A percentile compares a stretch with the other conserved stretches of the same genome.
Evolutionary conservation across 2,329 filamentous ascomycete species (phyloP).

Genomic region (Drechslerella coelobrocha): DNA sequence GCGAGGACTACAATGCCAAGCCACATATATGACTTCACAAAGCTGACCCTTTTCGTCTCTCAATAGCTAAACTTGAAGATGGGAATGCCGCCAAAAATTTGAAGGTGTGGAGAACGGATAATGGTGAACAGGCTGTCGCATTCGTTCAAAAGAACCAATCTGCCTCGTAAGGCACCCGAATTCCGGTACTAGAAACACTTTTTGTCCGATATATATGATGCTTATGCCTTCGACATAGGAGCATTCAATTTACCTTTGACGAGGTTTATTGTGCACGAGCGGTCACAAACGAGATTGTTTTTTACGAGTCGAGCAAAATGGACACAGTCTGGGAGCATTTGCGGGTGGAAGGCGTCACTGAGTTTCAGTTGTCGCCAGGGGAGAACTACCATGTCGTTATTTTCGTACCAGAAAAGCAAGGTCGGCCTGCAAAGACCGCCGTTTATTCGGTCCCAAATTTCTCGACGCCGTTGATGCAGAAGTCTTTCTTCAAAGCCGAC

Average conservation of each 20-base stretch:
- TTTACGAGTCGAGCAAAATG: slow-evolving; percentile 88
- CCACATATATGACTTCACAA: neutral
- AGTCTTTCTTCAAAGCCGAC: slow-evolving; percentile 99
- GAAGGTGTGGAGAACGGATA: slow-evolving; percentile 88
- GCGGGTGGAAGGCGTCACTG: slow-evolving; percentile 83
- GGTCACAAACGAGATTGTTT: slow-evolving; percentile 97
- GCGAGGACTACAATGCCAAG: slow-evolving; percentile 19
- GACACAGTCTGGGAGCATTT: slow-evolving; percentile 93
- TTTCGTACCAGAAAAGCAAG: slow-evolving; percentile 95
- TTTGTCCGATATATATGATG: neutral
- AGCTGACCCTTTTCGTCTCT: neutral
- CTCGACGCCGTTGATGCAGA: slow-evolving; percentile 81
- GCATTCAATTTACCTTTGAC: slow-evolving; percentile 93
- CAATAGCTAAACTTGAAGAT: slow-evolving; percentile 80
- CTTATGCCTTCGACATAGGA: slow-evolving; percentile 58
- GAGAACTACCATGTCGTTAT: slow-evolving; percentile 91
- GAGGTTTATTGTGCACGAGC: slow-evolving; percentile 90
- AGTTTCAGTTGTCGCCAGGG: slow-evolving; percentile 88
- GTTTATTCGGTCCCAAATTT: slow-evolving; percentile 94
- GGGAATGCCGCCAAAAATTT: slow-evolving; percentile 95
- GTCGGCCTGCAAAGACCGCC: slow-evolving; percentile 90
- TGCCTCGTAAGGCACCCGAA: slow-evolving; percentile 70
- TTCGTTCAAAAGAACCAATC: slow-evolving; percentile 97
- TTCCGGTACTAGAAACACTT: neutral
- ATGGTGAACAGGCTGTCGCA: slow-evolving; percentile 74